phyloP scores from a whole-genome alignment of 352 stramenopile species.

The Globisporangium barbulae region DNA sequence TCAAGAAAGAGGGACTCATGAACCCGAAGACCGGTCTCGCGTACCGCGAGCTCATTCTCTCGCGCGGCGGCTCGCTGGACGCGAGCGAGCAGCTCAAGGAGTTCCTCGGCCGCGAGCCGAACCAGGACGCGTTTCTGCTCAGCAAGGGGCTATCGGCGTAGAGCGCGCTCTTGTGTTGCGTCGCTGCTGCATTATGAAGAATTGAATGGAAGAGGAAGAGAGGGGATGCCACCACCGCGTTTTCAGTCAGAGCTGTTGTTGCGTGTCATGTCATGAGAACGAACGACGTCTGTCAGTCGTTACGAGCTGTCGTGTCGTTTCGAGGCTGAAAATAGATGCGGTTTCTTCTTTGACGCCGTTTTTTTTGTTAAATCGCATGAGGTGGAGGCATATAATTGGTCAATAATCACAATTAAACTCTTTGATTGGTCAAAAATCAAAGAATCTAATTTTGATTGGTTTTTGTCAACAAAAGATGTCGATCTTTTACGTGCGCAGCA shows the following conservation, averaged over 20 bases:
- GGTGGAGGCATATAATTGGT: conserved; percentile 5
- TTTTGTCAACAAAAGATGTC: neutral
- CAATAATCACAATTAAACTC: neutral
- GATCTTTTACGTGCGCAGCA: conserved; percentile 5
- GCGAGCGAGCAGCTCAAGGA: conserved; percentile 76
- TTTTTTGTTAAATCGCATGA: neutral
- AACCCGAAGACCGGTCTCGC: conserved; percentile 73
- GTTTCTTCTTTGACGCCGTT: neutral
- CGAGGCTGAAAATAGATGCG: neutral
- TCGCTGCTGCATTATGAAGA: neutral
- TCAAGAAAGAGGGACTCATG: conserved; percentile 84
- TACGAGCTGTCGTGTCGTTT: neutral
- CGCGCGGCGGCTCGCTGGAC: conserved; percentile 74
- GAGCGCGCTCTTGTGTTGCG: neutral
- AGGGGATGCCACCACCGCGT: neutral
- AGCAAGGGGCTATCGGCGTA: conserved; percentile 55
- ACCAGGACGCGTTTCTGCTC: conserved; percentile 78
- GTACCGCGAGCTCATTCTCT: conserved; percentile 87
- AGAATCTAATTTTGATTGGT: too few relatives aligned
- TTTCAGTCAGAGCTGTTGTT: neutral
- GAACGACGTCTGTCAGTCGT: neutral
- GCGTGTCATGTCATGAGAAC: neutral
- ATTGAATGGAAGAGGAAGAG: neutral
- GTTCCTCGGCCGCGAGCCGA: conserved; percentile 78
- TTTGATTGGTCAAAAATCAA: conserved; percentile 8